A percentile compares a stretch with the other conserved stretches of the same genome.
These are phyloP conservation scores for Phytophthora cryptogea DNA, from an alignment of 352 stramenopile genomes.

Conservation along the genomic window DNA sequence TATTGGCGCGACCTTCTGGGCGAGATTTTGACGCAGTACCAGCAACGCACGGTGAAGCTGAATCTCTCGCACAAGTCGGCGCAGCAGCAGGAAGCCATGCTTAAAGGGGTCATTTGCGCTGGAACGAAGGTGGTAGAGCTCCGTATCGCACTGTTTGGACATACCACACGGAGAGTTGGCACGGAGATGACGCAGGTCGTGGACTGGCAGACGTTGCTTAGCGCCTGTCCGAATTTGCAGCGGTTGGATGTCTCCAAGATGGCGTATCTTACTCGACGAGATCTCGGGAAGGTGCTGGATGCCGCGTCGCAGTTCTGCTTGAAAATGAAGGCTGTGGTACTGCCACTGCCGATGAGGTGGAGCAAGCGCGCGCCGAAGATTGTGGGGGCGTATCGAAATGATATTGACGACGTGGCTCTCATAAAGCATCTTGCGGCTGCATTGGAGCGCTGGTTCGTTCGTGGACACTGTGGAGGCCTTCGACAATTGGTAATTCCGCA, in stretches of 20 bases:
- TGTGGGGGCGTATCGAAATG: conserved; percentile 21
- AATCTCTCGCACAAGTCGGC: conserved; percentile 53
- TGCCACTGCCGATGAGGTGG: conserved; percentile 50
- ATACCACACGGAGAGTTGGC: conserved; percentile 34
- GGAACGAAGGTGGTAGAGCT: conserved; percentile 43
- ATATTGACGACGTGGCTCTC: conserved; percentile 36
- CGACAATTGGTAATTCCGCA: conserved; percentile 50
- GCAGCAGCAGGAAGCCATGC: conserved; percentile 28
- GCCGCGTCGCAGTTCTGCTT: conserved; percentile 43
- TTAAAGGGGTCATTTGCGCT: conserved; percentile 25
- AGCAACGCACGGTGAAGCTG: conserved; percentile 44
- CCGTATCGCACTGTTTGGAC: conserved; percentile 53
- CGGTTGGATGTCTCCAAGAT: conserved; percentile 56
- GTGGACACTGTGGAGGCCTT: conserved; percentile 34
- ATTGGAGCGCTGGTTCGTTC: conserved; percentile 46
- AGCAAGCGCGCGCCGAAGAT: conserved; percentile 36
- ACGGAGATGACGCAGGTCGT: conserved; percentile 36
- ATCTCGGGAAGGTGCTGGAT: conserved; percentile 43
- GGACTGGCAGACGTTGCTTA: conserved; percentile 47
- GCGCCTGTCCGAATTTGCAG: conserved; percentile 46
- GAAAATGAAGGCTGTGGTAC: conserved; percentile 49
- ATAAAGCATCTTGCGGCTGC: conserved; percentile 35
- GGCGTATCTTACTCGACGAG: conserved; percentile 49
- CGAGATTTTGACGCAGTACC: conserved; percentile 49
- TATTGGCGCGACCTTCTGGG: conserved; percentile 56